Percentiles rank a stretch among this genome's conserved stretches.
phyloP scores from a whole-genome alignment of 2,329 filamentous ascomycete genomes.

The Graphilbum ipis-grandicollis region DNA sequence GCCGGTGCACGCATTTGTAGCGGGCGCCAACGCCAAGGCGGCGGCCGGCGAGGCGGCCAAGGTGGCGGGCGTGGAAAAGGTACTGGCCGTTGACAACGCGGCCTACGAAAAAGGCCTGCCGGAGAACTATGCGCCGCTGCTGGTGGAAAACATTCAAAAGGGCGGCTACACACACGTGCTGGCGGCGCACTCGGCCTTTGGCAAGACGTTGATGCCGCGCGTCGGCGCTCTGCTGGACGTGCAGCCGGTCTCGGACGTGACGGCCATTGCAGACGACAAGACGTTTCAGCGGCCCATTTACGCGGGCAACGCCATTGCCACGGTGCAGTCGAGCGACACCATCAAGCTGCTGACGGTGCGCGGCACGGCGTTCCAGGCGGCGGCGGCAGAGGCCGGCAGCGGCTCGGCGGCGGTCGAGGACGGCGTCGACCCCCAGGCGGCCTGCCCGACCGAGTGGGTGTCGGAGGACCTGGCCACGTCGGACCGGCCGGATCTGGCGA shows the following conservation, averaged over 20 bases:
- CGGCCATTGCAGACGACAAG: slow-evolving; percentile 68
- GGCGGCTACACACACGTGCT: slow-evolving; percentile 86
- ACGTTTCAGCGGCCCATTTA: slow-evolving; percentile 96
- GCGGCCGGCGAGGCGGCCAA: slow-evolving; percentile 76
- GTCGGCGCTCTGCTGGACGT: slow-evolving; percentile 82
- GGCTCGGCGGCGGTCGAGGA: slow-evolving; percentile 64
- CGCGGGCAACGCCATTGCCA: slow-evolving; percentile 91
- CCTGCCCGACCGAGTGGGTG: slow-evolving; percentile 67
- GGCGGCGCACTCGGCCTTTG: slow-evolving; percentile 83
- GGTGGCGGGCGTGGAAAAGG: slow-evolving; percentile 78
- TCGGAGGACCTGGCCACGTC: slow-evolving; percentile 87
- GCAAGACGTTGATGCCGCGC: slow-evolving; percentile 84
- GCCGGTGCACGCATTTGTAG: slow-evolving; percentile 70
- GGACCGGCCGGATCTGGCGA: slow-evolving; percentile 81
- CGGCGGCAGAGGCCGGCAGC: slow-evolving; percentile 30
- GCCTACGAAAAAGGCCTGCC: slow-evolving; percentile 90
- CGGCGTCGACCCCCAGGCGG: slow-evolving; percentile 66
- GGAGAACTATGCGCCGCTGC: slow-evolving; percentile 83
- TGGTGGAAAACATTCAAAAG: slow-evolving; percentile 94
- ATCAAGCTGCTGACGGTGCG: slow-evolving; percentile 86
- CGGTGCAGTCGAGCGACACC: slow-evolving; percentile 73
- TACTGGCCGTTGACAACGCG: slow-evolving; percentile 72
- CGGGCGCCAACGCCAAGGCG: slow-evolving; percentile 57
- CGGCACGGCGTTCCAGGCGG: slow-evolving; percentile 75
- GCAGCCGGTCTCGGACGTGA: slow-evolving; percentile 90